phyloP scores from a whole-genome alignment of 1,284 basidiomycete species.

The Singerocomus inundabilis region DNA sequence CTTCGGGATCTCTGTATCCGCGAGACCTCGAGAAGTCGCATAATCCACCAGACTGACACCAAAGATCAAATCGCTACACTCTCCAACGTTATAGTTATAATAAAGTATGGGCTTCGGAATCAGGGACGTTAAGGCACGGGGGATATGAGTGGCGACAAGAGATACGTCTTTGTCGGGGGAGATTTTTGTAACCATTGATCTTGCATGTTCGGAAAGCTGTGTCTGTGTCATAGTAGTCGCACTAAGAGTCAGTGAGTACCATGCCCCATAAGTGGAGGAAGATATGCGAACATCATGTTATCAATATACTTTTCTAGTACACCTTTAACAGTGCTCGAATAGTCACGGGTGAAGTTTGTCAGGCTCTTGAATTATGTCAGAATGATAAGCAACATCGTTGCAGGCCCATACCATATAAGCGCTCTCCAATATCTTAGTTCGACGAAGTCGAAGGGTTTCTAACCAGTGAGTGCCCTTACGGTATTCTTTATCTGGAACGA shows the following conservation, averaged over 20 bases:
- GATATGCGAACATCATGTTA: constrained; percentile 61
- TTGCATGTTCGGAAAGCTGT: constrained; percentile 59
- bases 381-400: neutral
- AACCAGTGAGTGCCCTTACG: constrained; percentile 90
- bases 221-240: constrained; percentile 70
- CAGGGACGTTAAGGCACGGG: constrained; percentile 56
- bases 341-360: constrained; percentile 77
- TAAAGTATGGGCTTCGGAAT: constrained; percentile 71
- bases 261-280: constrained; percentile 2
- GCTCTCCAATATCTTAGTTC: constrained; percentile 80
- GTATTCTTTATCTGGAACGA: constrained; percentile 82
- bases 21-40: constrained; percentile 77
- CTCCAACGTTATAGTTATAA: constrained; percentile 82
- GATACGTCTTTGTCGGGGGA: constrained; percentile 69
- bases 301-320: constrained; percentile 74
- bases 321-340: constrained; percentile 61
- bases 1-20: constrained; percentile 76
- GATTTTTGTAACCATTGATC: constrained; percentile 59
- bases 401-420: constrained; percentile 65
- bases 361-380: constrained; percentile 55
- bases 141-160: constrained; percentile 52
- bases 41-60: constrained; percentile 92
- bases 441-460: constrained; percentile 84
- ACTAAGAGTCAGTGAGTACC: constrained; percentile 36
- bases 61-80: constrained; percentile 88